Evolutionary conservation across 257 asterid species (phyloP), one percentile per base, ranked within the genome.

Genomic region (Thymus mandschuricus): DNA sequence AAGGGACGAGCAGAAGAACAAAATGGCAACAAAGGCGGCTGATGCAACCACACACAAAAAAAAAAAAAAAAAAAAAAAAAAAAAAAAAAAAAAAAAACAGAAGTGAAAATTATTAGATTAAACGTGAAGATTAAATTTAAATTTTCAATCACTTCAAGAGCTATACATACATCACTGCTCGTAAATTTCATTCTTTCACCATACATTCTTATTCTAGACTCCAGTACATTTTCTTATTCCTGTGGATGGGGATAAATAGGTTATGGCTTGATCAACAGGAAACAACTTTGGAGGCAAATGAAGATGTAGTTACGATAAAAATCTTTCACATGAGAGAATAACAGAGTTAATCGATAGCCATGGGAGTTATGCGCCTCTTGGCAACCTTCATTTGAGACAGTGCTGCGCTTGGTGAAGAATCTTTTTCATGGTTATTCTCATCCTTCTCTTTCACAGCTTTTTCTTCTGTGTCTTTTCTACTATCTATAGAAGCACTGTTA

Each of bases 291-390:
- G 28, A 45, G n/a, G 4, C 44, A 43, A 15, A 21, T 6, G 7
- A 11, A 51, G 30, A 38, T 8, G 30, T 41, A 41, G 44, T 8
- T 28, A 48, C 12, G 28, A 8, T 1, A 21, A 31, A n/a, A 52
- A 15, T 15, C 29, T 44, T 43, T 66, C 52, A 60, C 7, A 70
- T n/a, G 27, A 21, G 51, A 66, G 70, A 13, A 44, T 44, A 68
- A 55, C 3, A 51, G 45, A 70, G 60, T 81, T 71, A 89, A 80
- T 86, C 89, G 21, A 92, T 79, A 52, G 89, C 90, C 85, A 92
- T 81, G 5, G 98, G 98, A 10, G 95, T 90, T 21, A 92, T 89
- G 70, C 97, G 95, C 73, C 87, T 86, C 86, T 84, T 92, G 38
- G 91, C 64, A 62, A 87, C 76, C 78, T 86, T 84, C 64, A 54